A percentile compares a stretch with the other conserved stretches of the same genome.
phyloP scores from a whole-genome alignment of 192 early-diverging fungal species.

The Backusella sp. region DNA sequence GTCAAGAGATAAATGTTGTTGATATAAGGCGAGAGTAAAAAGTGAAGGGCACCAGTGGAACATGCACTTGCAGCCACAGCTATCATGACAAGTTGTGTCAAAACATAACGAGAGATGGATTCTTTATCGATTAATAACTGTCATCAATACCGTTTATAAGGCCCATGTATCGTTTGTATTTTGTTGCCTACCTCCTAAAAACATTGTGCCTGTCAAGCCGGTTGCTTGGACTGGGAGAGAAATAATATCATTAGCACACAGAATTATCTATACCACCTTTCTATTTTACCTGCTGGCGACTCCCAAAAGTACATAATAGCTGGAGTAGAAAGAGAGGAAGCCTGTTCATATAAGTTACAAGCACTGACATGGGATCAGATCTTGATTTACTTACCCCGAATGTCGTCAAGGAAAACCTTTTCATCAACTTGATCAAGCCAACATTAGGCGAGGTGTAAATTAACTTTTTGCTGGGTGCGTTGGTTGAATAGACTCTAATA shows the following conservation, averaged over 20 bases:
- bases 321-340: constrained; percentile 28
- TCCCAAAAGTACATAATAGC: constrained; percentile 36
- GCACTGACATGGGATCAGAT: neutral
- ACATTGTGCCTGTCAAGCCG: constrained; percentile 31
- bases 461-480: constrained; percentile 6
- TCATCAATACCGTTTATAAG: neutral
- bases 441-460: constrained; percentile 36
- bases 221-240: constrained; percentile 31
- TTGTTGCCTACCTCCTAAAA: constrained; percentile 31
- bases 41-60: constrained; percentile 34
- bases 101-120: constrained; percentile 31
- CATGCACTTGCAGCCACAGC: constrained; percentile 32
- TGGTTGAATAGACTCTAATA: neutral
- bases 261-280: neutral
- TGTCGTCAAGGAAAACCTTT: constrained; percentile 33
- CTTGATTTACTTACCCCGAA: constrained; percentile 25
- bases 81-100: constrained; percentile 22
- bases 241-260: too few relatives aligned
- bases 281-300: constrained; percentile 30
- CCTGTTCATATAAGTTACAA: constrained; percentile 3
- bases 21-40: constrained; percentile 36
- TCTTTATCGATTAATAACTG: constrained; percentile 17
- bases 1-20: constrained; percentile 28
- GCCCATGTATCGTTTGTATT: neutral
- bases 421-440: constrained; percentile 22